Evolutionary conservation across 2,329 filamentous ascomycete species (phyloP).

Genomic region (Epichloe uncinata): DNA sequence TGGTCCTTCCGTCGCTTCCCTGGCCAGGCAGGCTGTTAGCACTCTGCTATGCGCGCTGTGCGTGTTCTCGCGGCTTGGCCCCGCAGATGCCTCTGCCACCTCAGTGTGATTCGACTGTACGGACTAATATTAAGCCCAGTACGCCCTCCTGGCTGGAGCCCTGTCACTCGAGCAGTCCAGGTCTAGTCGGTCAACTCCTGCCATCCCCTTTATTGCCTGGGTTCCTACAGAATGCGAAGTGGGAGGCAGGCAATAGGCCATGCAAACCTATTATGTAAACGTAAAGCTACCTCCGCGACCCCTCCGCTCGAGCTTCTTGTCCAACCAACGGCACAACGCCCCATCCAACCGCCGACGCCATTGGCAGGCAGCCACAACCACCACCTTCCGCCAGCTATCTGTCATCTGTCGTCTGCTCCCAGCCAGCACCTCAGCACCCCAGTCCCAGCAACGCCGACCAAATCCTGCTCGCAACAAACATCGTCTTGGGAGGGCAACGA

Average conservation of each 20-base stretch:
- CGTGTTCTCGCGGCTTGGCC: neutral
- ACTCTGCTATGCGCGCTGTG: neutral
- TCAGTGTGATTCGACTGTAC: no score
- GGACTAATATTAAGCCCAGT: no score
- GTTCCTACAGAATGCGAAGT: no score
- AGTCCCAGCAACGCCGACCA: neutral
- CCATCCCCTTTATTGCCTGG: no score
- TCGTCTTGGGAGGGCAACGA: neutral
- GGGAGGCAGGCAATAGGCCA: no score
- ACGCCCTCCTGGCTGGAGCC: no score
- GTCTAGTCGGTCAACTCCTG: no score
- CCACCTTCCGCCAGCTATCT: neutral
- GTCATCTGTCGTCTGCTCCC: neutral
- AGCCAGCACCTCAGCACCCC: neutral
- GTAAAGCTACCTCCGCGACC: slow-evolving; percentile 1
- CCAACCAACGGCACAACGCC: neutral
- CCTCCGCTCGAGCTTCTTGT: neutral
- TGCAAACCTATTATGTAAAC: neutral
- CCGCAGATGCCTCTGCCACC: neutral
- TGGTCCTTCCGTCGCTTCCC: neutral
- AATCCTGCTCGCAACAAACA: neutral
- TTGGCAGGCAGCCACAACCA: slow-evolving; percentile 2
- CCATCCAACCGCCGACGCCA: neutral
- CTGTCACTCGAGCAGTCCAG: no score
- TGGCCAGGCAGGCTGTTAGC: no score